A percentile compares a stretch with the other conserved stretches of the same genome.
Evolutionary conservation across 192 early-diverging fungal genomes (phyloP).

Genomic region (Funneliformis mosseae): DNA sequence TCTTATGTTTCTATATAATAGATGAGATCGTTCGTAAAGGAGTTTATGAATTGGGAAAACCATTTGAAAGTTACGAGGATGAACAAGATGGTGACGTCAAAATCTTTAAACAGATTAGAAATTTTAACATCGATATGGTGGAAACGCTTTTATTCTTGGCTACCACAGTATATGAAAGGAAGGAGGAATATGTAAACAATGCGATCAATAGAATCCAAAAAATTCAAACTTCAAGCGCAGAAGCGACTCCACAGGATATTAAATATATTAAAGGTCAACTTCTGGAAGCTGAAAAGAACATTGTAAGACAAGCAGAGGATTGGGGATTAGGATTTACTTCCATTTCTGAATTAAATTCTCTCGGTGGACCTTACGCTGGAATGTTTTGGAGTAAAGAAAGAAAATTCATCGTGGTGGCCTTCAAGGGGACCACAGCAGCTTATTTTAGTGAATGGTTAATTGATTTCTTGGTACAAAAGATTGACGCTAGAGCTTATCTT

Average conservation of each 20-base stretch:
- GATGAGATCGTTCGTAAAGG: background rate
- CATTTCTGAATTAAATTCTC: constrained; percentile 1
- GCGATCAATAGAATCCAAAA: constrained; percentile 34
- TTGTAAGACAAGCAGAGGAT: constrained; percentile 33
- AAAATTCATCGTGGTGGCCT: constrained; percentile 49
- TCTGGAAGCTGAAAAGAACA: constrained; percentile 39
- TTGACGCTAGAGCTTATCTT: constrained; percentile 48
- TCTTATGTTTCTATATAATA: background rate
- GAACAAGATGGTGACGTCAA: background rate
- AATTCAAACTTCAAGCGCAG: background rate
- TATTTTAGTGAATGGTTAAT: constrained; percentile 55
- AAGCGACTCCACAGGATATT: background rate
- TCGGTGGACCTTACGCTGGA: constrained; percentile 18
- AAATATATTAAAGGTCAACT: constrained; percentile 37
- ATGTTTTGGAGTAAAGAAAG: constrained; percentile 39
- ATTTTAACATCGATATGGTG: constrained; percentile 48
- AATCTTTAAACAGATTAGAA: background rate
- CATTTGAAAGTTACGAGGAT: background rate
- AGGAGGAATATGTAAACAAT: constrained; percentile 45
- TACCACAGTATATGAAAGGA: constrained; percentile 50
- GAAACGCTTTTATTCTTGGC: constrained; percentile 47
- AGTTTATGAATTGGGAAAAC: background rate
- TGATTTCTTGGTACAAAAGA: constrained; percentile 51
- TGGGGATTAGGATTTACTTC: constrained; percentile 14
- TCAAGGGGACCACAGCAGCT: constrained; percentile 56